Percentiles rank a stretch among this genome's conserved stretches.
Evolutionary conservation across 106 monocot genomes (phyloP).

Genomic region (Amphibolis antarctica): DNA sequence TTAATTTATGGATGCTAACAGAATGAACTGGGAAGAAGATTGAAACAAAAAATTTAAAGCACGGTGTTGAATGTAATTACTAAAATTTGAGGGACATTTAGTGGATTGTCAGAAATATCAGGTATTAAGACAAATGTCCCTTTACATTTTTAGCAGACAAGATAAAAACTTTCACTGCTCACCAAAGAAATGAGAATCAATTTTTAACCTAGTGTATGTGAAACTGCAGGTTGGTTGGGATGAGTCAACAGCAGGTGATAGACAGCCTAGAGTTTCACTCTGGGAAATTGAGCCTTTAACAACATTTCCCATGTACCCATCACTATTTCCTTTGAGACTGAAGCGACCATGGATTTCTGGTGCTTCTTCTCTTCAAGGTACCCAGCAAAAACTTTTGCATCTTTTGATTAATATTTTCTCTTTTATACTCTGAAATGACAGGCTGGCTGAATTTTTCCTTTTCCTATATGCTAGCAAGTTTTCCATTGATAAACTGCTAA

Average conservation of each 20-base stretch:
- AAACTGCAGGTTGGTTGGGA: conserved; percentile 81
- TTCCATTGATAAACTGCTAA: too few species aligned
- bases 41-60: too few species aligned
- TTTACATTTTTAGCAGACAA: too few species aligned
- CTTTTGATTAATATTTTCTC: not conserved
- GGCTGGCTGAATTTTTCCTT: not conserved
- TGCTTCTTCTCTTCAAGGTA: conserved; percentile 32
- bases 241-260: conserved; percentile 87
- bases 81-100: too few species aligned
- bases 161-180: too few species aligned
- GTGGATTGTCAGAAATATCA: too few species aligned
- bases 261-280: conserved; percentile 81
- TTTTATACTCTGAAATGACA: not conserved
- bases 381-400: not conserved
- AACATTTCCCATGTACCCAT: conserved; percentile 92
- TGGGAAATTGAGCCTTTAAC: conserved; percentile 95
- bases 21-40: too few species aligned
- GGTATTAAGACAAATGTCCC: too few species aligned
- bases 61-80: too few species aligned
- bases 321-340: conserved; percentile 74
- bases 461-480: too few species aligned
- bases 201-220: not conserved
- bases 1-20: too few species aligned
- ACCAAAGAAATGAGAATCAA: too few species aligned
- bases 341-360: conserved; percentile 73